Evolutionary conservation across 116 monocot species (phyloP), one percentile per base, ranked within the genome.

Genomic region (Iris pallida): DNA sequence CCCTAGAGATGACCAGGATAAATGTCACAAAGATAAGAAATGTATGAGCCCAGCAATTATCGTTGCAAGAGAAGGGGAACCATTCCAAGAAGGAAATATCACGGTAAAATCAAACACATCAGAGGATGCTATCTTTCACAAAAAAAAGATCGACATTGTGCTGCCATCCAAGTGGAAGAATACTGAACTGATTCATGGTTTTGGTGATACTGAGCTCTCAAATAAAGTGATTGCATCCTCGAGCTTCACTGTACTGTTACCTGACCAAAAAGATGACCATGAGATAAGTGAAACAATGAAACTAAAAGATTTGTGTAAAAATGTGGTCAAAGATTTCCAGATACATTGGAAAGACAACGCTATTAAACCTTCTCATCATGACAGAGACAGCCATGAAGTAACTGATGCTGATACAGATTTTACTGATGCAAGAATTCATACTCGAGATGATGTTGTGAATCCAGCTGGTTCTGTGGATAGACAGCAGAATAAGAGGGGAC

Each of bases 401-500:
- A 69, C 55, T 12, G 18, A 55, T 30, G 43, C 44, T 10, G 47
- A 15, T 45, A 45, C 18, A 0, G 60, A 53, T 57, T 45, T 64
- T 15, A 55, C 17, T 51, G 59, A 68, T 17, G 61, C 12, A 8
- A 1, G 14, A 30, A 30, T 45, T 61, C n/a, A 40, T 13, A 12
- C 12, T 41, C 59, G 59, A 73, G 73, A 47, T 61, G 16, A 66
- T 42, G 40, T n/a, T 53, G 16, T 12, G 59, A 59, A 64, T 18
- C 47, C 11, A 66, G 45, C 42, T 19, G 16, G 42, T 57, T 6
- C 19, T 5, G 20, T 70, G 45, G 71, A 40, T 19, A 75, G 55
- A 18, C 7, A 51, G 47, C 40, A 87, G 71, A 58, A 30, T 30
- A 30, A 30, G 30, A 91, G 75, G 71, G 40, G 11, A 57, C 72